Evolutionary conservation across 1,284 basidiomycete genomes (phyloP).

Genomic region (Microbotryum intermedium): DNA sequence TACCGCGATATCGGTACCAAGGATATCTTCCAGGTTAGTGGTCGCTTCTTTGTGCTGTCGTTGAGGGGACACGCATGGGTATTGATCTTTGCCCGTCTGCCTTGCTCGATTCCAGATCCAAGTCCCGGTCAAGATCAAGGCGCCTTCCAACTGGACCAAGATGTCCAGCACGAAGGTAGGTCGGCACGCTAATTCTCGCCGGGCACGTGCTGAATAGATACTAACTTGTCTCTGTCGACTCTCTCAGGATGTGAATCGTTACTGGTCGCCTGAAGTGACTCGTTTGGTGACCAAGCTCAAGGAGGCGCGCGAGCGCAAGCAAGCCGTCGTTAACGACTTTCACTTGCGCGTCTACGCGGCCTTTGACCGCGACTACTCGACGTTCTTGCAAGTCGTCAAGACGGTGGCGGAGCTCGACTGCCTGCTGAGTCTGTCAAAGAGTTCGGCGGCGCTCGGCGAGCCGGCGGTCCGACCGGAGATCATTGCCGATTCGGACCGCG

Average conservation of each 20-base stretch:
- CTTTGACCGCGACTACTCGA: conserved; percentile 35
- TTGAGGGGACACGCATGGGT: not conserved
- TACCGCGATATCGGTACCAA: conserved; percentile 28
- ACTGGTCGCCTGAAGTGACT: conserved; percentile 63
- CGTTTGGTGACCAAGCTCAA: conserved; percentile 68
- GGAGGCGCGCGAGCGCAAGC: conserved; percentile 81
- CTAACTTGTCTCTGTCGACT: conserved; percentile 3
- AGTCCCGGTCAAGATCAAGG: conserved; percentile 52
- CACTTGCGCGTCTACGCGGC: conserved; percentile 44
- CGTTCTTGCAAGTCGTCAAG: conserved; percentile 40
- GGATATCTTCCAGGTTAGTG: conserved; percentile 41
- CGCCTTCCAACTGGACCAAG: conserved; percentile 78
- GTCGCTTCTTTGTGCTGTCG: not conserved
- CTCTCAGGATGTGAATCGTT: conserved; percentile 50
- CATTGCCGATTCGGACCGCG: conserved; percentile 60
- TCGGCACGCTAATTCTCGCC: not conserved
- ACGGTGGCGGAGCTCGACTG: conserved; percentile 85
- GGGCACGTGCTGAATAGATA: not conserved
- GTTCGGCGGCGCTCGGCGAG: conserved; percentile 80
- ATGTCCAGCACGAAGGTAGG: conserved; percentile 66
- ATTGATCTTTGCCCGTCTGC: not conserved
- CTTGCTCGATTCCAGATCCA: conserved; percentile 54
- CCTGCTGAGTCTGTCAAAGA: conserved; percentile 81
- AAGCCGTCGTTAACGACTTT: conserved; percentile 68
- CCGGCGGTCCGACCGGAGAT: conserved; percentile 86